Base-by-base conservation (phyloP, 179 eudicot genomes). In the Amaranthus tricolor region DNA sequence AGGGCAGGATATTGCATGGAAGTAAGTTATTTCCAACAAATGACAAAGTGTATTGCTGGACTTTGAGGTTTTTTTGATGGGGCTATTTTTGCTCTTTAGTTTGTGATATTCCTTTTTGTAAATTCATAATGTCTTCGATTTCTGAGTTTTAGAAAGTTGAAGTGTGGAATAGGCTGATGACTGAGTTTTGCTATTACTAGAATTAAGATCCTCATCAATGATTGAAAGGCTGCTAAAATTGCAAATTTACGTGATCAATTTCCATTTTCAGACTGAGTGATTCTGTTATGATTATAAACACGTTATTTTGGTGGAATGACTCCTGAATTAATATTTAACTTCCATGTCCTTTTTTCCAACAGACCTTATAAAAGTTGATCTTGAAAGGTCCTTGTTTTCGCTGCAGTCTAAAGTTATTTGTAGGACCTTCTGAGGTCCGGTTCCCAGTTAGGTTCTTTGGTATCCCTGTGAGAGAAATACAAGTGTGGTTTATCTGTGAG, bases 1-100 rank as follows among this genome's bases (percentile, higher is more conserved):
- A 80, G 84, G 81, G 88, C 86, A 57, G 88, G 88, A 43, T 85
- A 82, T 76, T 69, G 88, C 77, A 82, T 85, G 88, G 88, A 85
- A 76, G 88, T 85, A 78, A 78, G 88, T 78, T 24, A 68, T 61
- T 66, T 14, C 9, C 9, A n/a, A 24, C 44, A 47, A 57, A 44
- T 50, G 15, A 51, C 65, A 20, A 20, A 60, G 14, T 67, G 50
- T 21, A 14, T 24, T 21, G 59, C 60, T 66, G 45, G 45, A 16
- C 6, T 50, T 17, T 48, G 14, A 13, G 13, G 53, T 47, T 9
- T 47, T 44, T 45, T 66, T 43, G 9, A n/a, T 16, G 68, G 49
- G 66, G 0, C 60, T 47, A 2, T 45, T 16, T 55, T 10, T 52
- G 19, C 19, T 45, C 48, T 66, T 56, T 17, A 53, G 21, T 17